phyloP scores from a whole-genome alignment of 2,329 filamentous ascomycete species.

The Fusarium bactridioides region DNA sequence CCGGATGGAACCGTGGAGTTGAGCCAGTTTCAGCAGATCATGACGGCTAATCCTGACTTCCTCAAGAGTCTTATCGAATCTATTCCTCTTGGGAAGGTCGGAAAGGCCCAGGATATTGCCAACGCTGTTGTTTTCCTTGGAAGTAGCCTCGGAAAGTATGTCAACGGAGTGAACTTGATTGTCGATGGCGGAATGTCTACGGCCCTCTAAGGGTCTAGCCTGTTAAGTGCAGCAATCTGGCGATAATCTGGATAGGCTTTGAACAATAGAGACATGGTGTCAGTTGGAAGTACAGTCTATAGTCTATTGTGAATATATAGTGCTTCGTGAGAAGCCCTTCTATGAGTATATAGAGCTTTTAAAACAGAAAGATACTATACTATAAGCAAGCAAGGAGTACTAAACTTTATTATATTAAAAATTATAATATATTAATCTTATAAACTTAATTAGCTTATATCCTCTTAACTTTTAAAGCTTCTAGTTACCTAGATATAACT shows the following conservation, averaged over 20 bases:
- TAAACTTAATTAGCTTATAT: too few relatives aligned
- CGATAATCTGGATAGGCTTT: too few relatives aligned
- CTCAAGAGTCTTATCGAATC: background rate
- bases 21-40: constrained; percentile 26
- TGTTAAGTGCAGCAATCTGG: too few relatives aligned
- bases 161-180: constrained; percentile 29
- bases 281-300: background rate
- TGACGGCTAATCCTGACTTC: constrained; percentile 5
- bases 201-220: background rate
- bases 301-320: too few relatives aligned
- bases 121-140: constrained; percentile 39
- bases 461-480: too few relatives aligned
- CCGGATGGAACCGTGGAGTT: constrained; percentile 34
- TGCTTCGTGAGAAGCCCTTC: background rate
- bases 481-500: too few relatives aligned
- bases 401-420: too few relatives aligned
- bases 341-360: background rate
- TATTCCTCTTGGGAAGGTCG: constrained; percentile 26
- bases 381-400: background rate
- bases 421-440: too few relatives aligned
- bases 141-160: constrained; percentile 32
- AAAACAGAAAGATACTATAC: background rate
- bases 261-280: background rate
- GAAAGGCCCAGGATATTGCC: constrained; percentile 30
- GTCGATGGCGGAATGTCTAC: constrained; percentile 35